These are phyloP conservation scores for Lonicera japonica DNA, from an alignment of 129 eudicot species.

Conservation along the genomic window DNA sequence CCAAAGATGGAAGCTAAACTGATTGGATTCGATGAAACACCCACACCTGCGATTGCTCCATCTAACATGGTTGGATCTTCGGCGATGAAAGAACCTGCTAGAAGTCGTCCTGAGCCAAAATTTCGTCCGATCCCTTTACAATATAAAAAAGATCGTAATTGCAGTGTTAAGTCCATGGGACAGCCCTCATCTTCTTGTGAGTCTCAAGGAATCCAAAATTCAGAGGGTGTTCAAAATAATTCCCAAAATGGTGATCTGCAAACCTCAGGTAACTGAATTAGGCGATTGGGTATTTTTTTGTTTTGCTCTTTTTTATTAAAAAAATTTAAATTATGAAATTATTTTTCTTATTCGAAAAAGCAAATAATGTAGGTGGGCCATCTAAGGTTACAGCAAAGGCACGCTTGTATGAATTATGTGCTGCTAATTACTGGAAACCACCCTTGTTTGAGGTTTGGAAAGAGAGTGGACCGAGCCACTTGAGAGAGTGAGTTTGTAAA, in stretches of 20 bases:
- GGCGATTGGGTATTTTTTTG: conserved; percentile 4
- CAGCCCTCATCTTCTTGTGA: conserved; percentile 17
- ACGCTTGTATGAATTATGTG: conserved; percentile 60
- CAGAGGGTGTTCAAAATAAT: background rate
- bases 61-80: conserved; percentile 8
- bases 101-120: conserved; percentile 16
- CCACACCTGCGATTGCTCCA: conserved; percentile 19
- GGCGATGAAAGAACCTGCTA: conserved; percentile 23
- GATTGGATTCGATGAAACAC: conserved; percentile 73
- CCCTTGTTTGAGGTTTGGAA: conserved; percentile 63
- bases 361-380: conserved; percentile 32
- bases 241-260: conserved; percentile 14
- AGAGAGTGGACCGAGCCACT: conserved; percentile 77
- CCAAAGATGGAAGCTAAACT: conserved; percentile 50
- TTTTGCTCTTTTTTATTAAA: background rate
- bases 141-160: conserved; percentile 7
- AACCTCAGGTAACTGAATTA: conserved; percentile 34
- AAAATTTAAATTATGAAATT: too few species aligned
- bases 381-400: conserved; percentile 53
- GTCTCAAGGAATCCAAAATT: background rate
- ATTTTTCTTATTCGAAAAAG: conserved; percentile 5
- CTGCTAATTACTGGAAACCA: conserved; percentile 72
- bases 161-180: conserved; percentile 16
- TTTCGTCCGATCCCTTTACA: conserved; percentile 17
- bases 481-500: conserved; percentile 53